A percentile compares a stretch with the other conserved stretches of the same genome.
Evolutionary conservation across 768 basidiomycete species (phyloP).

Genomic region (Pisolithus orientalis): DNA sequence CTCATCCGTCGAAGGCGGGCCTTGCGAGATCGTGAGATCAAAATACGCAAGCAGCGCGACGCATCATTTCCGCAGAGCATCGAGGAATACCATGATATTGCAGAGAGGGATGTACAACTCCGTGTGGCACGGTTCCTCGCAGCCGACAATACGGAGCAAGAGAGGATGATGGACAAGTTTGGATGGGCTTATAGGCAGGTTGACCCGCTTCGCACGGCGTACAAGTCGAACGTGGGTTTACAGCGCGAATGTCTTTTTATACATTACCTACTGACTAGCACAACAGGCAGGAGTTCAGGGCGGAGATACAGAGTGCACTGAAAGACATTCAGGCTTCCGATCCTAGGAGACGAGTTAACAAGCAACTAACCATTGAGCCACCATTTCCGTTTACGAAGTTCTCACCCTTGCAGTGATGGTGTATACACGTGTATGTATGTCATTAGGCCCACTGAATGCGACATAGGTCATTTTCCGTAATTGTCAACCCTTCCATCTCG

Average conservation of each 20-base stretch:
- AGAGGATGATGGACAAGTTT: conserved; percentile 43
- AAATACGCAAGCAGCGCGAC: conserved; percentile 21
- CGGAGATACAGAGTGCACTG: conserved; percentile 13
- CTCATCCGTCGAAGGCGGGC: conserved; percentile 9
- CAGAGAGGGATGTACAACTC: conserved; percentile 38
- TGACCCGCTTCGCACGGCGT: conserved; percentile 35
- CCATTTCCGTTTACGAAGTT: conserved; percentile 10
- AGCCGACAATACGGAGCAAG: conserved; percentile 25
- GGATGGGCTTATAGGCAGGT: conserved; percentile 49
- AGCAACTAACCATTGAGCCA: neutral
- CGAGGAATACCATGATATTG: conserved; percentile 24
- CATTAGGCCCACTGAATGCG: too few relatives aligned
- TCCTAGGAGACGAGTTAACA: conserved; percentile 12
- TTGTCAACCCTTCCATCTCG: too few relatives aligned
- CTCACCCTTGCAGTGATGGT: conserved; percentile 7
- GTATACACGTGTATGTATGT: too few relatives aligned
- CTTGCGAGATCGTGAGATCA: conserved; percentile 15
- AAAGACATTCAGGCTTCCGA: conserved; percentile 15
- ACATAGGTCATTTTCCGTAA: too few relatives aligned
- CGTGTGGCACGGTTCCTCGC: conserved; percentile 45
- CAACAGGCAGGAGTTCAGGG: conserved; percentile 16
- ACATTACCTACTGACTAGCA: neutral
- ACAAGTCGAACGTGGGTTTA: conserved; percentile 35
- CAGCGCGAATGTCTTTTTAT: neutral
- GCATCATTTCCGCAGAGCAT: conserved; percentile 27